Evolutionary conservation across 164 flowering plant species (phyloP).

Genomic region (Vitis rotundifolia): DNA sequence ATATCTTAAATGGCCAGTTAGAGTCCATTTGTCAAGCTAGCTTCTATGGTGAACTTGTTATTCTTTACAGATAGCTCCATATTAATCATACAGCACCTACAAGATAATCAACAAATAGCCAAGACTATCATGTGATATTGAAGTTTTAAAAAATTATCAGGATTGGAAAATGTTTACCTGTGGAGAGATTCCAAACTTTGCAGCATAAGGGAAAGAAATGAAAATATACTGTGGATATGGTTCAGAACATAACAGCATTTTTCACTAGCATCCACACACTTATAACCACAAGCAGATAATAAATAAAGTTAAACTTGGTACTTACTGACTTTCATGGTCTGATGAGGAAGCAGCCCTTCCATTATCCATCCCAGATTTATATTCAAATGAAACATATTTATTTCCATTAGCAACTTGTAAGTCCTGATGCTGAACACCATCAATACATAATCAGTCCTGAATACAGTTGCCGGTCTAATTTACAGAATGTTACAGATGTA

Average conservation of each 20-base stretch:
- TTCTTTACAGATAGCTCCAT: too few species aligned
- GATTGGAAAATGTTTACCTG: too few species aligned
- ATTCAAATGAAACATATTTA: slow-evolving; percentile 81
- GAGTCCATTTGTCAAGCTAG: too few species aligned
- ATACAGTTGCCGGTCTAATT: neutral
- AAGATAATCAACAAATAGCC: too few species aligned
- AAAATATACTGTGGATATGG: too few species aligned
- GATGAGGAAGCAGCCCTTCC: slow-evolving; percentile 87
- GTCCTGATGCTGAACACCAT: slow-evolving; percentile 73
- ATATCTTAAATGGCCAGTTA: too few species aligned
- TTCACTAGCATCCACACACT: neutral
- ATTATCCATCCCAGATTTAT: slow-evolving; percentile 78
- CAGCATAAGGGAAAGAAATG: too few species aligned
- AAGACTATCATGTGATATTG: too few species aligned
- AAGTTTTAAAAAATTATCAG: too few species aligned
- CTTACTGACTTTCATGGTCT: slow-evolving; percentile 98
- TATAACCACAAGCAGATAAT: neutral
- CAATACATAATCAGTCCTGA: slow-evolving; percentile 3
- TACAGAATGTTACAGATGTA: neutral
- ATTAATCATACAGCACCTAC: too few species aligned
- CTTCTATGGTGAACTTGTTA: too few species aligned
- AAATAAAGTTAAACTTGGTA: slow-evolving; percentile 13
- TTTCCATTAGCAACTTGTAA: slow-evolving; percentile 68
- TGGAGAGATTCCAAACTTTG: too few species aligned
- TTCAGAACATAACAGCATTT: neutral